Percentiles rank a stretch among this genome's conserved stretches.
These are phyloP conservation scores for Knoxia roxburghii DNA, from an alignment of 257 asterid species.

Conservation along the genomic window DNA sequence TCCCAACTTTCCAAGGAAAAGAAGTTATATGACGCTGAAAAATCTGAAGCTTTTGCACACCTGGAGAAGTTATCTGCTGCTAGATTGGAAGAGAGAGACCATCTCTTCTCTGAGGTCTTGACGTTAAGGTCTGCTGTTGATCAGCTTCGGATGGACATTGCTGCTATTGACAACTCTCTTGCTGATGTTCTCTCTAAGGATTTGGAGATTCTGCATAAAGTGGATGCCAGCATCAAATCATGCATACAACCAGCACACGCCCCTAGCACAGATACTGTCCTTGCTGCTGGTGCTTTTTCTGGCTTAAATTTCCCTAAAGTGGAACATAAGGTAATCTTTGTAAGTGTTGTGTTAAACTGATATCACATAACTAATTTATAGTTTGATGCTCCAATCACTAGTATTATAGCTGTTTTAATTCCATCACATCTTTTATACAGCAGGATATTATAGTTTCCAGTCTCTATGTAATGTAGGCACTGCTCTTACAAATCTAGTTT, in stretches of 20 bases:
- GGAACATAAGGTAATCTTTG: slow-evolving; percentile 49
- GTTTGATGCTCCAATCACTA: background rate
- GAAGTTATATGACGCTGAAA: slow-evolving; percentile 56
- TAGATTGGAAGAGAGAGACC: slow-evolving; percentile 64
- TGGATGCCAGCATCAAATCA: slow-evolving; percentile 46
- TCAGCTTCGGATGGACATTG: slow-evolving; percentile 48
- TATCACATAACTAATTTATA: background rate
- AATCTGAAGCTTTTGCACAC: slow-evolving; percentile 55
- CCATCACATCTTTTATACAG: background rate
- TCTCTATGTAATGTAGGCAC: background rate
- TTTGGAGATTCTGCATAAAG: slow-evolving; percentile 52
- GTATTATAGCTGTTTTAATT: background rate
- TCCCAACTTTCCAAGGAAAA: slow-evolving; percentile 60
- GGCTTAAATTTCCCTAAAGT: slow-evolving; percentile 30
- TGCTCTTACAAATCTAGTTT: background rate
- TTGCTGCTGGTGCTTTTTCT: slow-evolving; percentile 25
- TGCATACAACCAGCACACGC: slow-evolving; percentile 34
- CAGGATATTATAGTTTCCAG: background rate
- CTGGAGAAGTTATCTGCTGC: slow-evolving; percentile 52
- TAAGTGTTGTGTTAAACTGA: background rate
- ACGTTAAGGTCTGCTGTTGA: slow-evolving; percentile 48
- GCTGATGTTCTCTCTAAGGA: slow-evolving; percentile 62
- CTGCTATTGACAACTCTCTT: slow-evolving; percentile 43
- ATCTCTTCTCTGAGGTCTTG: slow-evolving; percentile 51
- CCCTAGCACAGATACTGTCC: slow-evolving; percentile 30